phyloP scores from a whole-genome alignment of 2,329 filamentous ascomycete genomes.

The Parafenestella ontariensis region DNA sequence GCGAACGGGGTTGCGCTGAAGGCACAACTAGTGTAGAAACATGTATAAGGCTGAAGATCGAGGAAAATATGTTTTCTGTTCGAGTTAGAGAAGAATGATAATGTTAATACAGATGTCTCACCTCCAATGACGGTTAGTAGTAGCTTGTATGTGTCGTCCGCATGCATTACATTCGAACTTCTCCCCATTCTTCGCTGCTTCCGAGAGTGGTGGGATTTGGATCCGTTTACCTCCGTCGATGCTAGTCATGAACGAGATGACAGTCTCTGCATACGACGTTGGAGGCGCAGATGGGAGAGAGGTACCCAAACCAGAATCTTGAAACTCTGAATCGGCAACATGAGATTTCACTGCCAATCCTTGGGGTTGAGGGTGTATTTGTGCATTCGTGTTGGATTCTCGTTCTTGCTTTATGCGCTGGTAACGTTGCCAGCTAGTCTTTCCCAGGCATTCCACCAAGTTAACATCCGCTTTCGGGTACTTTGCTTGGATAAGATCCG shows the following conservation, averaged over 20 bases:
- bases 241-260: slow-evolving; percentile 24
- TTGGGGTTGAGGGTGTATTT: not conserved
- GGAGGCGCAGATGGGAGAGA: slow-evolving; percentile 14
- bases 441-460: slow-evolving; percentile 20
- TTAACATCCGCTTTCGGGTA: slow-evolving; percentile 16
- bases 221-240: slow-evolving; percentile 14
- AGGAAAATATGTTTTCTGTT: slow-evolving; percentile 30
- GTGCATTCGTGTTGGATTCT: slow-evolving; percentile 2
- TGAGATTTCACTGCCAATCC: slow-evolving; percentile 6
- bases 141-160: slow-evolving; percentile 14
- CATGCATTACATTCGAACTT: slow-evolving; percentile 31
- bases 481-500: slow-evolving; percentile 11
- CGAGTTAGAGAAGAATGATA: not conserved
- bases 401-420: slow-evolving; percentile 24
- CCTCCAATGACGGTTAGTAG: slow-evolving; percentile 29
- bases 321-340: slow-evolving; percentile 20
- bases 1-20: slow-evolving; percentile 20
- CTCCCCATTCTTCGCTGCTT: slow-evolving; percentile 22
- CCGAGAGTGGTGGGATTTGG: slow-evolving; percentile 24
- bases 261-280: slow-evolving; percentile 23
- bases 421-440: slow-evolving; percentile 29
- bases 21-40: slow-evolving; percentile 19
- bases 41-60: slow-evolving; percentile 31
- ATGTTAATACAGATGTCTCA: slow-evolving; percentile 6
- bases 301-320: slow-evolving; percentile 30